A percentile compares a stretch with the other conserved stretches of the same genome.
Conservation (phyloP, 1,284 basidiomycete genomes). For the Fomes fomentarius region DNA sequence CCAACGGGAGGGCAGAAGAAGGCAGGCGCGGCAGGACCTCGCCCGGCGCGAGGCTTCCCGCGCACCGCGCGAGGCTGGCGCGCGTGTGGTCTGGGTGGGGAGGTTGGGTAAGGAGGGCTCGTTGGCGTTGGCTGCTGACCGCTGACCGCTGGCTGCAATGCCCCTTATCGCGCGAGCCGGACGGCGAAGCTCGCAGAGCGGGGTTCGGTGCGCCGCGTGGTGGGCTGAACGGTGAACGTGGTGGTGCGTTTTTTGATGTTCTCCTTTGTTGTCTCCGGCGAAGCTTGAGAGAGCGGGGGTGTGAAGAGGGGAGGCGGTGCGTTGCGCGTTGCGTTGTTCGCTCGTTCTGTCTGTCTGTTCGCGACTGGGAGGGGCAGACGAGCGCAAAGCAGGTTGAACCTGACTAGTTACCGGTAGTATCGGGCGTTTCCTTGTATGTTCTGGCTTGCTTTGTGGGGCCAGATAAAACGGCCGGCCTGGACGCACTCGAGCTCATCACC, state of each 20-base stretch:
- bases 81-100: conserved; percentile 1
- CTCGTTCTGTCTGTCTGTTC: not conserved
- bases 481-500: not conserved
- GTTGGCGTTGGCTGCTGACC: not conserved
- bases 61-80: conserved; percentile 1
- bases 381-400: not conserved
- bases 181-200: not conserved
- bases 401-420: not conserved
- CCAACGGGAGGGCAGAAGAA: not conserved
- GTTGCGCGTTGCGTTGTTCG: not conserved
- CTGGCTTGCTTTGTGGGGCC: conserved; percentile 27
- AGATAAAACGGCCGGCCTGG: conserved; percentile 2
- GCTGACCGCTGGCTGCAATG: too few species aligned
- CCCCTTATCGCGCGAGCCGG: conserved; percentile 2
- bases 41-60: conserved; percentile 9
- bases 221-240: not conserved
- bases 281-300: too few species aligned
- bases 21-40: not conserved
- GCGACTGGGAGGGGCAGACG: not conserved
- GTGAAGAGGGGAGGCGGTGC: not conserved
- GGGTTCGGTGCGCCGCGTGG: not conserved
- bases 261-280: too few species aligned
- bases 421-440: conserved; percentile 18
- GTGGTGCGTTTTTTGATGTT: not conserved
- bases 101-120: not conserved